Percentiles rank a stretch among this genome's conserved stretches.
phyloP scores from a whole-genome alignment of 176 grass and related monocot species.

The Paspalum notatum region DNA sequence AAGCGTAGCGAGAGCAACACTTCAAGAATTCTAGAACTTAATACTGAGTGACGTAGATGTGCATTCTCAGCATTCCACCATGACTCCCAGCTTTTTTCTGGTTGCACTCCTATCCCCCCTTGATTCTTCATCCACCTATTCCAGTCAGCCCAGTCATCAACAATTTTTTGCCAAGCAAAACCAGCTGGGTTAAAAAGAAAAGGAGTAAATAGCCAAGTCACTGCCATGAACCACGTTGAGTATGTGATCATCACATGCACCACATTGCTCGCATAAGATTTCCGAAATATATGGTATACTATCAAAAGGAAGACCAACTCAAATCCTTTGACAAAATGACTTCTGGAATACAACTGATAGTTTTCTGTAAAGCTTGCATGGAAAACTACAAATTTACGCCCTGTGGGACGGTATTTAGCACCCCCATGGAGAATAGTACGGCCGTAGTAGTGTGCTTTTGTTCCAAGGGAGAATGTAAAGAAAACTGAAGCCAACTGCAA shows the following conservation, averaged over 20 bases:
- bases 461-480: conserved; percentile 98
- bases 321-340: conserved; percentile 97
- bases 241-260: conserved; percentile 87
- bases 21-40: conserved; percentile 84
- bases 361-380: conserved; percentile 94
- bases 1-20: conserved; percentile 78
- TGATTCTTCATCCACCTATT: conserved; percentile 91
- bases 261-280: conserved; percentile 58
- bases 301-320: conserved; percentile 81
- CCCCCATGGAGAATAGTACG: conserved; percentile 95
- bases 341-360: conserved; percentile 87
- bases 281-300: conserved; percentile 88
- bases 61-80: conserved; percentile 94
- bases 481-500: conserved; percentile 92
- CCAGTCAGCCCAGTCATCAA: conserved; percentile 92
- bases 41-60: conserved; percentile 75
- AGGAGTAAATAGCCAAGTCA: conserved; percentile 85
- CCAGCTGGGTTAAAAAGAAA: conserved; percentile 96
- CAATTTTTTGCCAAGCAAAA: conserved; percentile 89
- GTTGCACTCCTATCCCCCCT: conserved; percentile 83
- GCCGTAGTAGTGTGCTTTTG: conserved; percentile 90
- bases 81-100: conserved; percentile 96
- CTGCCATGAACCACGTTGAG: conserved; percentile 96
- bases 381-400: conserved; percentile 91
- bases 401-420: conserved; percentile 83